Base-by-base conservation (phyloP, 495 filamentous ascomycete genomes). In the Jackrogersella multiformis region DNA sequence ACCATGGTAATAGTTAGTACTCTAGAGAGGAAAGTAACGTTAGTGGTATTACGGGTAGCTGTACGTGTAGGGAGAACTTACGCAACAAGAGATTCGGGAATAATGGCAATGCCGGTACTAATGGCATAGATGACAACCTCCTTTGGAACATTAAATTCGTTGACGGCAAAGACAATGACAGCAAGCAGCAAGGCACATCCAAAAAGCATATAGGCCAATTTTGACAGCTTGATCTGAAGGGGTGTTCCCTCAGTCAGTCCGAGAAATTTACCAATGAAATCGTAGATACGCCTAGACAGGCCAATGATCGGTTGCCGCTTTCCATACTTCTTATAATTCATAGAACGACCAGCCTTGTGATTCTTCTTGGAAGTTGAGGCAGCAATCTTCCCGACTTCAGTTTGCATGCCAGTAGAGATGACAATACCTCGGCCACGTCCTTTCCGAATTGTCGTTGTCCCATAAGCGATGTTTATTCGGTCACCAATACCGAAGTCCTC, bases 331-430 rank as follows among this genome's bases (percentile, higher is more conserved):
- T 84, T 86, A 52, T 84, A 84, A 61, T 86, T 88, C 78, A 90
- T 85, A 9, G 85, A 87, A 9, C 86, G 80, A 18, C 81, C 84
- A n/a, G 84, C 74, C 65, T 89, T 89, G 58, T 85, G 79, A 26
- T 81, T 74, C 70, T 85, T 89, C 67, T 85, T 87, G 49, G 73
- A 70, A 53, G 87, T 85, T n/a, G 84, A 71, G 52, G 81, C 83
- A 8, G 92, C 92, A 73, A 95, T 95, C 72, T 86, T 92, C n/a
- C 92, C 92, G 44, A 96, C 90, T 75, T 93, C 90, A 0, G 92
- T 96, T 54, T 81, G 73, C 92, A 94, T 94, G 8, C 90, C 92
- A n/a, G 88, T 91, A 52, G 78, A 82, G 23, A 86, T 82, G 30
- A 89, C 88, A 60, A 92, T 84, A 36, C 89, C 89, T 36, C 82